These are phyloP conservation scores for Simplicillium aogashimaense DNA, from an alignment of 2,329 filamentous ascomycete species.

Conservation along the genomic window DNA sequence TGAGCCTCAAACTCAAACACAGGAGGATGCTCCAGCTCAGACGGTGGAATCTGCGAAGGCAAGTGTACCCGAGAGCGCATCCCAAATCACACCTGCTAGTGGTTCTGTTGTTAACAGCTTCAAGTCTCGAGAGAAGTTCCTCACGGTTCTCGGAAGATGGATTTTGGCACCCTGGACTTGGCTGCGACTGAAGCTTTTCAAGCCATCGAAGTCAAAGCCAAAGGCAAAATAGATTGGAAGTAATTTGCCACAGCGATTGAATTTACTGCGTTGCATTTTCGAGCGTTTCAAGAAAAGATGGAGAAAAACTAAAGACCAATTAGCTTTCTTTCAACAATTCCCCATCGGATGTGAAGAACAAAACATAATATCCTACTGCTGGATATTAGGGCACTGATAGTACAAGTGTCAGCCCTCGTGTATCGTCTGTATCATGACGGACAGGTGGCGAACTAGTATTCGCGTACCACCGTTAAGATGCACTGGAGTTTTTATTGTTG, in stretches of 20 bases:
- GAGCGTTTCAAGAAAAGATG: background rate
- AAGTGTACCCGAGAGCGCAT: background rate
- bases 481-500: no score
- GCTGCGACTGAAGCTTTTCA: conserved; percentile 2
- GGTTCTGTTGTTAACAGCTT: background rate
- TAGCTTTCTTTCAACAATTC: background rate
- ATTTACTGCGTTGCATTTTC: background rate
- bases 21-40: background rate
- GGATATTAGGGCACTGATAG: no score
- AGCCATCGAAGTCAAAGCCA: conserved; percentile 1
- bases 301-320: background rate
- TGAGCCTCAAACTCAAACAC: background rate
- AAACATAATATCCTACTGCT: no score
- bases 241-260: background rate
- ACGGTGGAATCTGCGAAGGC: background rate
- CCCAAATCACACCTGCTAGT: background rate
- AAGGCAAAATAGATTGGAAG: background rate
- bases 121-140: conserved; percentile 4
- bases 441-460: no score
- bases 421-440: no score
- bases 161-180: conserved; percentile 6
- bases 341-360: background rate
- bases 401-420: no score
- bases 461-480: no score
- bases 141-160: conserved; percentile 3